phyloP scores from a whole-genome alignment of 139 green algal genomes.

The Marvania coccoides region DNA sequence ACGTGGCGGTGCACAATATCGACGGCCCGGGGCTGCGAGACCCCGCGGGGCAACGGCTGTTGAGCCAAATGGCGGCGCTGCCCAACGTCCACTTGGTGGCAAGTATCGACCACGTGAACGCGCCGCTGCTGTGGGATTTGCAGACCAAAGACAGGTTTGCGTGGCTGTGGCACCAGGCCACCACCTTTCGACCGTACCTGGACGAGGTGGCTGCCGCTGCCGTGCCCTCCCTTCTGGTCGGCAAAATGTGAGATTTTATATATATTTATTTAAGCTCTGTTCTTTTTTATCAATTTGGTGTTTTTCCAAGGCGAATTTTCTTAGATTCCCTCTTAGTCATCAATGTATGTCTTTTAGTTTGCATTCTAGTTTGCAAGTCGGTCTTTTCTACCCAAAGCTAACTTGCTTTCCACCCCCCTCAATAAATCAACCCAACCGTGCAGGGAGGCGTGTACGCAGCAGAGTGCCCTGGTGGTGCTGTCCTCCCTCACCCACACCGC shows the following conservation, averaged over 20 bases:
- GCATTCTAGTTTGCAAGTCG: no score
- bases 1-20: slow-evolving; percentile 82
- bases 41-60: slow-evolving; percentile 44
- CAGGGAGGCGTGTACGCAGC: slow-evolving; percentile 31
- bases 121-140: slow-evolving; percentile 71
- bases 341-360: not conserved
- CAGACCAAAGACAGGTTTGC: slow-evolving; percentile 36
- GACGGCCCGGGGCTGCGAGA: slow-evolving; percentile 66
- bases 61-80: slow-evolving; percentile 59
- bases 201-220: slow-evolving; percentile 21
- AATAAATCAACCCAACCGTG: no score
- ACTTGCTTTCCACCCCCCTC: no score
- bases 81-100: slow-evolving; percentile 61
- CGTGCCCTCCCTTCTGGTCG: slow-evolving; percentile 41
- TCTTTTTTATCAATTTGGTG: not conserved
- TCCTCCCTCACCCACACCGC: slow-evolving; percentile 51
- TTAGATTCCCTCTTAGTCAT: not conserved
- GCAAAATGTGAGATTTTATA: slow-evolving; percentile 9
- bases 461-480: slow-evolving; percentile 58
- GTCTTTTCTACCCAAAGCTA: no score
- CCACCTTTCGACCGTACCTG: slow-evolving; percentile 64
- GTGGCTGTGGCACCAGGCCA: slow-evolving; percentile 65
- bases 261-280: no score
- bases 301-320: not conserved
- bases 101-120: slow-evolving; percentile 75